phyloP scores from a whole-genome alignment of 768 basidiomycete genomes.

The Gloeophyllum trabeum region DNA sequence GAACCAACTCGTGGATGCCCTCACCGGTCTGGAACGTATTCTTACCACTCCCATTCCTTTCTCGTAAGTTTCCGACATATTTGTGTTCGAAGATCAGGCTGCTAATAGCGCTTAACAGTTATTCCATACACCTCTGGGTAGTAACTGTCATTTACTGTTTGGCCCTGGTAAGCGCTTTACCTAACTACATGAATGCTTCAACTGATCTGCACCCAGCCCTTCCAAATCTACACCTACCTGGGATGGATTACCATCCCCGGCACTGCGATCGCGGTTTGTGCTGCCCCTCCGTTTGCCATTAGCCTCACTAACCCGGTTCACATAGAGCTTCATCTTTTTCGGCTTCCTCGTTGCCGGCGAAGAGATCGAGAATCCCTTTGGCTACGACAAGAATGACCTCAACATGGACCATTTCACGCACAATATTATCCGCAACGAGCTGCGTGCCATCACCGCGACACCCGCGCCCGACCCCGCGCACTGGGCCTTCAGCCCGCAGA shows the following conservation, averaged over 20 bases:
- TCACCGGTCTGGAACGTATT: slow-evolving; percentile 64
- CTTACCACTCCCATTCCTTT: slow-evolving; percentile 71
- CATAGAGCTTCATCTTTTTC: slow-evolving; percentile 57
- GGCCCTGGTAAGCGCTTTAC: slow-evolving; percentile 33
- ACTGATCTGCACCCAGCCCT: slow-evolving; percentile 31
- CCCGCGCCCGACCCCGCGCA: slow-evolving; percentile 43
- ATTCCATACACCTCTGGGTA: slow-evolving; percentile 58
- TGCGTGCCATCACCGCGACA: slow-evolving; percentile 49
- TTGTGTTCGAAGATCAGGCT: slow-evolving; percentile 19
- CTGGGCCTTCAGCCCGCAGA: slow-evolving; percentile 52
- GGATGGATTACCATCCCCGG: slow-evolving; percentile 57
- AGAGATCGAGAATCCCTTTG: slow-evolving; percentile 60
- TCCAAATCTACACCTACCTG: slow-evolving; percentile 46
- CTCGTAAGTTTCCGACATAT: slow-evolving; percentile 34
- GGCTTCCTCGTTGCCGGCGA: slow-evolving; percentile 67
- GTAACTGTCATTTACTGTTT: slow-evolving; percentile 53
- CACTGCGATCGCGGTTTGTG: slow-evolving; percentile 26
- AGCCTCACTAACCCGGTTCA: not conserved
- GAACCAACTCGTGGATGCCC: slow-evolving; percentile 46
- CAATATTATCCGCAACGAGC: slow-evolving; percentile 57
- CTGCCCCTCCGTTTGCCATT: too few relatives aligned
- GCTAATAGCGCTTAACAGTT: too few relatives aligned
- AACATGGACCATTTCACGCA: slow-evolving; percentile 65
- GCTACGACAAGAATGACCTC: slow-evolving; percentile 68
- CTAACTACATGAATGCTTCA: not conserved